Base-by-base conservation (phyloP, 2,329 filamentous ascomycete species). In the Beauveria varroae region DNA sequence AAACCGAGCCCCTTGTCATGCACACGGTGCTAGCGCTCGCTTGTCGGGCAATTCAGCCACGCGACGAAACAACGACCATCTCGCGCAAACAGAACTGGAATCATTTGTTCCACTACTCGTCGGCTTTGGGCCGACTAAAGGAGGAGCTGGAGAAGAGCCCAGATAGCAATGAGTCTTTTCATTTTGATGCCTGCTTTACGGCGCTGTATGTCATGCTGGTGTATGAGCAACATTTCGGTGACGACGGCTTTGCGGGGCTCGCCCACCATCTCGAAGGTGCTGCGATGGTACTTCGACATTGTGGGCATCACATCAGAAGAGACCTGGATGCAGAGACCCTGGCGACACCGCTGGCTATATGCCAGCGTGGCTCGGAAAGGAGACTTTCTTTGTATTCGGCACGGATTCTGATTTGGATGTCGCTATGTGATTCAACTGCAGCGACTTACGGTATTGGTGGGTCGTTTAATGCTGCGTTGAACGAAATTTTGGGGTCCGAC, bases 151-250 rank as follows among this genome's bases (percentile, higher is more conserved):
- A 64, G 1, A 64, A 65, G 22, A 64, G 28, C 16, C 7, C 26
- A 1, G 22, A 66, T 16, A 65, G 64, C 12, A 60, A 63, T 9
- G 60, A 54, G 1, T 62, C 65, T 5, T 61, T 68, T 5, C 69
- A 74, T 30, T 64, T 74, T 2, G 71, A 73, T 53, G 65, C 66
- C 0, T 68, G 74, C 26, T 67, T 67, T 16, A 70, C 72, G 1
- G 67, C 69, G 0, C 56, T 74, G 7, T 75, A 71, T 62, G 61
- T 75, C 8, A 74, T 75, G 71, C 67, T 75, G 1, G 37, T 71
- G 1, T 75, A 74, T 49, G 73, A 75, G 64, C 72, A 75, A 56
- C 71, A 71, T 24, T 73, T 71, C 40, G 72, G 72, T 12, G 72
- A 73, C n/a, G 66, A 66, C 1, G 65, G 63, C 16, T 71, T 71